Evolutionary conservation across 371 early-diverging fungal species (phyloP), one percentile per base, ranked within the genome.

Genomic region (Mortierella sp.): DNA sequence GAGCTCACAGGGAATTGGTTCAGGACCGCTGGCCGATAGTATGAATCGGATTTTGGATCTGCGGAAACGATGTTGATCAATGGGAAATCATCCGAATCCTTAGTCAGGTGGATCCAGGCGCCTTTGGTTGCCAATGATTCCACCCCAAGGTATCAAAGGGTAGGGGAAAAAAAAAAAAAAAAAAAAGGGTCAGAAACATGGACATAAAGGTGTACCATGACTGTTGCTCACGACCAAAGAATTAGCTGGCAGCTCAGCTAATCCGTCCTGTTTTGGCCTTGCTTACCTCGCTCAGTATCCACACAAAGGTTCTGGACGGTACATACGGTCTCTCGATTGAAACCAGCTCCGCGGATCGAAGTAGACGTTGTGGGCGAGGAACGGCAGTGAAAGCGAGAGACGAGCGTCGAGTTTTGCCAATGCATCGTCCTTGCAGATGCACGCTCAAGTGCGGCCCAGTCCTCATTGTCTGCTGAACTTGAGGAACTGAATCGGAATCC

Each of bases 271-370:
- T 9, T 9, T 2, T 1, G 2, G 4, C 5, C 12, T 14, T 46
- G 1, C 12, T 19, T 29, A 79, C 80, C 80, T 63, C 80, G 62
- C 25, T 79, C 80, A 28, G 73, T 57, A 67, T 79, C 80, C 15
- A 79, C 70, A 37, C 80, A 79, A 3, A 79, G 70, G 52, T 79
- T 79, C 51, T 57, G 53, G 18, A 79, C 64, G 23, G 65, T 69
- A 48, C 80, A 79, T 2, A 73, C 60, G 16, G 60, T 70, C 26
- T 68, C 73, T 2, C 80, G 73, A 56, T 70, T 63, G 55, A 56
- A 64, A 7, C 65, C 72, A 3, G 74, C 12, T 1, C 79, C 72
- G 21, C 57, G 57, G 4, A 51, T 43, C 1, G 71, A 71, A 12
- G 67, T 46, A 16, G 44, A 53, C 9, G 55, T 28, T 25, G 56